Evolutionary conservation across 169 alveolate genomes (phyloP).

Genomic region (Ichthyophthirius multifiliis): DNA sequence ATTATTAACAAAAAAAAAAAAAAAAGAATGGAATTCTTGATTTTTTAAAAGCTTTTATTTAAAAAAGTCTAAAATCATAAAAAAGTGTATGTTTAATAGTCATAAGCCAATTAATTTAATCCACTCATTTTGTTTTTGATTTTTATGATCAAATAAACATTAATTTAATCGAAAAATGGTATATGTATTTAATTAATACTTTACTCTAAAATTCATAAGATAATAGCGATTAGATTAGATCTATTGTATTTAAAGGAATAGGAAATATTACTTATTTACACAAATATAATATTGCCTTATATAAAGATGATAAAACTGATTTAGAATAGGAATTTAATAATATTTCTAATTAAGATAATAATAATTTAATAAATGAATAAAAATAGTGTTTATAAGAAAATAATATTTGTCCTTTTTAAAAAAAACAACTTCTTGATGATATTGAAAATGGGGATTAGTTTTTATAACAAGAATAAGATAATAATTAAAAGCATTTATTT

Average conservation of each 20-base stretch:
- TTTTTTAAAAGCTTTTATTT: not conserved
- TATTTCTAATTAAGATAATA: not conserved
- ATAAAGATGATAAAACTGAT: not conserved
- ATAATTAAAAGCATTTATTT: not conserved
- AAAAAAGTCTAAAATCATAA: not conserved
- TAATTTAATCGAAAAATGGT: not conserved
- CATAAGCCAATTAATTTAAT: not conserved
- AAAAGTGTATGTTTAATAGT: not conserved
- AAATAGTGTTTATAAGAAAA: too few relatives aligned
- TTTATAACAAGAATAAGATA: not conserved
- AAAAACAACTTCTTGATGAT: not conserved
- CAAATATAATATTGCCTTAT: not conserved
- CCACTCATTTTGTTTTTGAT: not conserved
- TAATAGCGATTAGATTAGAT: not conserved
- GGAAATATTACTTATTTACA: slow-evolving; percentile 3
- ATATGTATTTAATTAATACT: not conserved
- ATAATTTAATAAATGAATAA: too few relatives aligned
- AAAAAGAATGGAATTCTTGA: not conserved
- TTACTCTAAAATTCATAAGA: not conserved
- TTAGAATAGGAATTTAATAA: not conserved
- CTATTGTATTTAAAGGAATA: not conserved
- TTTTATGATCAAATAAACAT: not conserved
- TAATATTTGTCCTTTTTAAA: too few relatives aligned
- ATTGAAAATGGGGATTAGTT: not conserved
- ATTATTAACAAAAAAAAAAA: not conserved